Evolutionary conservation across 495 filamentous ascomycete species (phyloP), one percentile per base, ranked within the genome.

Genomic region (Penicillium malachiteum): DNA sequence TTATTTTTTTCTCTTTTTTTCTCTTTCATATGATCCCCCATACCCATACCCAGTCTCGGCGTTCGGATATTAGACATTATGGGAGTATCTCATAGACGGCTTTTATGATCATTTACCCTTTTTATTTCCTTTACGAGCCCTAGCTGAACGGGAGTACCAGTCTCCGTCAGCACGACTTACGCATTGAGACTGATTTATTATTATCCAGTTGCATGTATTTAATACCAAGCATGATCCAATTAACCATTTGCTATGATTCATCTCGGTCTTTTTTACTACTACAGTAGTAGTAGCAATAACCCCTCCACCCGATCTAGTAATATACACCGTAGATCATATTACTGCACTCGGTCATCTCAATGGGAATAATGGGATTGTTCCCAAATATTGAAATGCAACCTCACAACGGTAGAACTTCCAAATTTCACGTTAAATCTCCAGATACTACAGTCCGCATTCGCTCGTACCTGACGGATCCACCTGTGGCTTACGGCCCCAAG

Each of bases 91-190:
- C 49, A 59, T 63, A 58, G 50, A 64, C 50, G 55, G 56, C 21
- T 55, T 61, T 21, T 13, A 59, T 63, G 54, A 65, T 57, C 58
- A 55, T 65, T 67, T 54, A 34, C 43, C 56, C 60, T 67, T 63
- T 49, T 51, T 45, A 37, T 50, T 43, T 53, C 56, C 60, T 60
- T 44, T 16, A 40, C 30, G 51, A 26, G 26, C 58, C 50, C 43
- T 9, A 57, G 54, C 52, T 59, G 34, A 42, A 49, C n/a, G 48
- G 32, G 52, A 42, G 50, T 46, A 43, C 38, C 26, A 52, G 48
- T 13, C 54, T 63, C 53, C 33, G 48, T 10, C 54, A 51, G 62
- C 53, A 67, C 34, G 56, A 67, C 33, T 54, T 14, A 46, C 43
- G 43, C 43, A 46, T 14, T 26, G 8, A 46, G 13, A 26, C n/a